phyloP scores from a whole-genome alignment of 768 basidiomycete species.

The Mrakia gelida region DNA sequence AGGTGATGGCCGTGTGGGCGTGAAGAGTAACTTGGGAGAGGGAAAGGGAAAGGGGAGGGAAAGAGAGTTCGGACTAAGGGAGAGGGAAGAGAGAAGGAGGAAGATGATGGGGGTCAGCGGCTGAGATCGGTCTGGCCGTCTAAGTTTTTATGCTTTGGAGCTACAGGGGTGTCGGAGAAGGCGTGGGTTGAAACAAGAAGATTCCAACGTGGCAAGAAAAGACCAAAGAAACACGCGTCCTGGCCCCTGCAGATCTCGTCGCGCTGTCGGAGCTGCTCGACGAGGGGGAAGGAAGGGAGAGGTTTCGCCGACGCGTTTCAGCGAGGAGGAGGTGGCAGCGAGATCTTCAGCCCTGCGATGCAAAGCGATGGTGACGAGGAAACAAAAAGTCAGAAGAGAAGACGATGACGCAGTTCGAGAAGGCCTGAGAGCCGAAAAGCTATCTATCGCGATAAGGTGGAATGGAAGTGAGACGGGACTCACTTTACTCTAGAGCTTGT shows the following conservation, averaged over 20 bases:
- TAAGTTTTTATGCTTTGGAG: neutral
- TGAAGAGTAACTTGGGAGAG: neutral
- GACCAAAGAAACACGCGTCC: too few relatives aligned
- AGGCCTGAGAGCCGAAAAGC: neutral
- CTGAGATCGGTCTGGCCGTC: neutral
- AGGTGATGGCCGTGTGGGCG: constrained; percentile 6
- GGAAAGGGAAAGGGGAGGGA: neutral
- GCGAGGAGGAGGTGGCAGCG: too few relatives aligned
- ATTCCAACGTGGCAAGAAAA: too few relatives aligned
- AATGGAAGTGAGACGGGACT: neutral
- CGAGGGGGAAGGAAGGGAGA: too few relatives aligned
- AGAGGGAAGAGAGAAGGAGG: neutral
- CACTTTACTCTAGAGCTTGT: neutral
- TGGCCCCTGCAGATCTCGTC: too few relatives aligned
- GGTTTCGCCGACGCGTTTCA: too few relatives aligned
- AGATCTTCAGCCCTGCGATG: too few relatives aligned
- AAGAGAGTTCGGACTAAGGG: neutral
- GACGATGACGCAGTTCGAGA: neutral
- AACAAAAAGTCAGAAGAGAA: neutral
- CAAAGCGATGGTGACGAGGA: too few relatives aligned
- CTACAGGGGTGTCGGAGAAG: neutral
- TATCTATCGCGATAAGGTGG: neutral
- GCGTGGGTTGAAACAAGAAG: too few relatives aligned
- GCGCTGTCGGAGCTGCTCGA: too few relatives aligned
- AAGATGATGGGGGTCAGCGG: neutral